Conservation (phyloP, 1,139 yeast genomes). For the Suhomyces panamericanus region DNA sequence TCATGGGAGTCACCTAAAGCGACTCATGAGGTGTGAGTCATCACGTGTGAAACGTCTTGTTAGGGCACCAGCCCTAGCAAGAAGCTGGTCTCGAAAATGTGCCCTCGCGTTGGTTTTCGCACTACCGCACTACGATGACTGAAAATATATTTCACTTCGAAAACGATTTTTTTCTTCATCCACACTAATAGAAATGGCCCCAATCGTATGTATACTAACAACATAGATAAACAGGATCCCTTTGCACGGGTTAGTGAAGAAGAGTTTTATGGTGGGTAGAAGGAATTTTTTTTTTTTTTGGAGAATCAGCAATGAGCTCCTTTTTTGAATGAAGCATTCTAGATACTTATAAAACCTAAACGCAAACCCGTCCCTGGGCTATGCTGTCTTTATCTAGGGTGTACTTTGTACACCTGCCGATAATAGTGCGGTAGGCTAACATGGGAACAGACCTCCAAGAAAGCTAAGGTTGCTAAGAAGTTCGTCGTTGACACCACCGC, state of each 20-base stretch:
- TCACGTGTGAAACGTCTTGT: conserved; percentile 4
- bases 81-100: neutral
- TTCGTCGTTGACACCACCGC: conserved; percentile 96
- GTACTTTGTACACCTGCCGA: conserved; percentile 21
- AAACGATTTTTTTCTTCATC: conserved; percentile 9
- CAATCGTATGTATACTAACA: conserved; percentile 67
- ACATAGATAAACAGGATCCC: conserved; percentile 22
- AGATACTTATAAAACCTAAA: conserved; percentile 15
- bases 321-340: conserved; percentile 13
- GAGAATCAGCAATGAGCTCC: conserved; percentile 8
- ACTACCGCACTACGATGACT: conserved; percentile 4
- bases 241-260: conserved; percentile 34
- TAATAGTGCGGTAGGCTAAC: conserved; percentile 66
- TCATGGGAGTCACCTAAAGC: neutral
- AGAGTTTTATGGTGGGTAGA: conserved; percentile 12
- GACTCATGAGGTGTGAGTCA: conserved; percentile 11
- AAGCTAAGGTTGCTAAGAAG: conserved; percentile 78
- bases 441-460: conserved; percentile 68
- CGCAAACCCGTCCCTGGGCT: conserved; percentile 51
- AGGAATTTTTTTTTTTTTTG: conserved; percentile 9
- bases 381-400: conserved; percentile 51
- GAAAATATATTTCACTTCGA: conserved; percentile 5
- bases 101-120: neutral
- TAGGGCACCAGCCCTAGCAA: conserved; percentile 11
- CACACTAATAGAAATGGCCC: conserved; percentile 64